These are phyloP conservation scores for Epichloe gansuensis DNA, from an alignment of 2,329 filamentous ascomycete genomes.

Conservation along the genomic window DNA sequence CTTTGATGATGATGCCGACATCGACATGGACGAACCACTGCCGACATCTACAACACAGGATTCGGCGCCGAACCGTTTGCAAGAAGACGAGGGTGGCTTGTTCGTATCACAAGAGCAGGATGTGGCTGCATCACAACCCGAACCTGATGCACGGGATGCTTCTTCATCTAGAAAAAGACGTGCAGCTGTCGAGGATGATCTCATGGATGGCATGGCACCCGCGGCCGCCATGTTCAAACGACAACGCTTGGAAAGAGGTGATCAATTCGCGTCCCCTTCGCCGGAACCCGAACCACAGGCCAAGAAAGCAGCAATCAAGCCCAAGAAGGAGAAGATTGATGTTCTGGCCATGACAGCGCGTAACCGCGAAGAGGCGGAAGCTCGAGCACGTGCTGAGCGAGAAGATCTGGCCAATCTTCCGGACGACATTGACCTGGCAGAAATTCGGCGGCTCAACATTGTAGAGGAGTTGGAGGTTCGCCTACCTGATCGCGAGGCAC, in stretches of 20 bases:
- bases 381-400: slow-evolving; percentile 40
- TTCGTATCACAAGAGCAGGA: slow-evolving; percentile 42
- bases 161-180: slow-evolving; percentile 32
- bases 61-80: background rate
- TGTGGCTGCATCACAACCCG: slow-evolving; percentile 11
- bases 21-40: slow-evolving; percentile 19
- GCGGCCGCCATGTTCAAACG: slow-evolving; percentile 67
- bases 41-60: slow-evolving; percentile 1
- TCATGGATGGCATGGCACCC: slow-evolving; percentile 62
- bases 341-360: slow-evolving; percentile 53
- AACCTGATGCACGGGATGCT: slow-evolving; percentile 10
- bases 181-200: slow-evolving; percentile 35
- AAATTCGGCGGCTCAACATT: slow-evolving; percentile 61
- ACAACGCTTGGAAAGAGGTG: slow-evolving; percentile 51
- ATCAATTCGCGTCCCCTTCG: slow-evolving; percentile 26
- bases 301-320: slow-evolving; percentile 20
- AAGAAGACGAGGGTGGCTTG: slow-evolving; percentile 31
- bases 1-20: slow-evolving; percentile 43
- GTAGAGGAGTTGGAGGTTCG: slow-evolving; percentile 64
- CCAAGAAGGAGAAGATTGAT: slow-evolving; percentile 48
- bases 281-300: slow-evolving; percentile 15
- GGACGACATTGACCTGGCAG: slow-evolving; percentile 56
- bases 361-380: slow-evolving; percentile 52
- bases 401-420: slow-evolving; percentile 38
- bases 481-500: slow-evolving; percentile 15